A percentile compares a stretch with the other conserved stretches of the same genome.
Conservation (phyloP, 2,329 filamentous ascomycete species). For the Fusarium verticillioides region DNA sequence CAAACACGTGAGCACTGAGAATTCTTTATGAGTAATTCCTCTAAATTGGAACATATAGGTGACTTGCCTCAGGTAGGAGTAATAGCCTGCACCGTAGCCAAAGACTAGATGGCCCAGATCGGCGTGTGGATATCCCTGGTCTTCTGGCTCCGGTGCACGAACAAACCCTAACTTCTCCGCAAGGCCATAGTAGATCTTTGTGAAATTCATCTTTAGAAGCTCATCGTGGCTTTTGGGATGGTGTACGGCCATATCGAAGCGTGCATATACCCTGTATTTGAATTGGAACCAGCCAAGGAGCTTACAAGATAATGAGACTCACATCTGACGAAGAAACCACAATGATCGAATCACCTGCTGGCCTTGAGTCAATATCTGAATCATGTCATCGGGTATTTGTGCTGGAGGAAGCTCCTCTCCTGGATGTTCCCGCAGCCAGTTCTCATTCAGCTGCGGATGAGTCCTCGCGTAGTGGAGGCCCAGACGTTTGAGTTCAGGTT, state of each 20-base stretch:
- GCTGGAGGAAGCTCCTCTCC: neutral
- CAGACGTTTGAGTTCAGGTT: rapidly evolving
- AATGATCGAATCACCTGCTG: neutral
- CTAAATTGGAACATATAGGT: too few relatives aligned
- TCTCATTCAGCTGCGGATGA: neutral
- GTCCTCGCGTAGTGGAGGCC: neutral
- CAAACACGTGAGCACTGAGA: neutral
- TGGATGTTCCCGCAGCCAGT: neutral
- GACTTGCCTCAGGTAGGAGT: neutral
- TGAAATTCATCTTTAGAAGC: neutral
- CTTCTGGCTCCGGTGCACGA: neutral
- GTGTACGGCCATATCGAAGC: neutral
- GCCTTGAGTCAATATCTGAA: rapidly evolving
- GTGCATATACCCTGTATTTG: neutral
- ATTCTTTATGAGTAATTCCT: neutral
- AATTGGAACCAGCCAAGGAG: too few relatives aligned
- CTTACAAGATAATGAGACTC: neutral
- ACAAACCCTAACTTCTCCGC: neutral
- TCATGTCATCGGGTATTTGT: neutral
- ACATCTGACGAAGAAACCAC: neutral
- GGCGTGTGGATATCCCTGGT: neutral
- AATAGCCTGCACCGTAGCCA: neutral
- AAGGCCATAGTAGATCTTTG: neutral
- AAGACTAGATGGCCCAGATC: neutral
- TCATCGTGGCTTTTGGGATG: neutral